These are phyloP conservation scores for Colletotrichum sp. DNA, from an alignment of 2,329 filamentous ascomycete species.

Conservation along the genomic window DNA sequence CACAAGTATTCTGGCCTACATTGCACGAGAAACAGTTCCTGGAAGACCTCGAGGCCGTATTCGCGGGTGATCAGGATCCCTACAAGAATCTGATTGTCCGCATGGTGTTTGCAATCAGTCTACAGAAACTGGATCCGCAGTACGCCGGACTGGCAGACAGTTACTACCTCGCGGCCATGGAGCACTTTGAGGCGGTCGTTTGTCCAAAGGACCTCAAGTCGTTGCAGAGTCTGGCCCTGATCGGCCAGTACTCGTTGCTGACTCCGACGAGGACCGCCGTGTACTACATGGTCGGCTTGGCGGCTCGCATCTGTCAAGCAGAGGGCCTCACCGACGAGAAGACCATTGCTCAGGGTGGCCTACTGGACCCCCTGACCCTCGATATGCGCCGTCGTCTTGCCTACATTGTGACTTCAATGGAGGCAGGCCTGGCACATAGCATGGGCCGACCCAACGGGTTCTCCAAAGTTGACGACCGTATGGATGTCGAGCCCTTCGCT, in stretches of 20 bases:
- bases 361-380: slow-evolving; percentile 74
- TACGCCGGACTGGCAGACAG: slow-evolving; percentile 95
- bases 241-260: slow-evolving; percentile 89
- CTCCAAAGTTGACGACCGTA: slow-evolving; percentile 79
- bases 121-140: slow-evolving; percentile 88
- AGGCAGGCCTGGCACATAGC: slow-evolving; percentile 84
- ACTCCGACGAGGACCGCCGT: slow-evolving; percentile 92
- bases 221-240: slow-evolving; percentile 85
- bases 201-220: slow-evolving; percentile 90
- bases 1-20: slow-evolving; percentile 85
- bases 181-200: slow-evolving; percentile 81
- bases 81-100: slow-evolving; percentile 88
- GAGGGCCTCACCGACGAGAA: slow-evolving; percentile 88
- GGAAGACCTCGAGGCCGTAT: slow-evolving; percentile 80
- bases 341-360: slow-evolving; percentile 70
- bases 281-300: slow-evolving; percentile 91
- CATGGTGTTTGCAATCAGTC: slow-evolving; percentile 92
- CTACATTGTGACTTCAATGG: slow-evolving; percentile 89
- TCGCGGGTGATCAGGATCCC: slow-evolving; percentile 74
- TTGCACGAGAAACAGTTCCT: slow-evolving; percentile 84
- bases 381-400: slow-evolving; percentile 89
- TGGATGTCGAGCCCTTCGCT: slow-evolving; percentile 87
- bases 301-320: slow-evolving; percentile 86
- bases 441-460: slow-evolving; percentile 89
- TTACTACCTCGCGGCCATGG: slow-evolving; percentile 90